Evolutionary conservation across 441 rosid species (phyloP).

Genomic region (Gossypium davidsonii): DNA sequence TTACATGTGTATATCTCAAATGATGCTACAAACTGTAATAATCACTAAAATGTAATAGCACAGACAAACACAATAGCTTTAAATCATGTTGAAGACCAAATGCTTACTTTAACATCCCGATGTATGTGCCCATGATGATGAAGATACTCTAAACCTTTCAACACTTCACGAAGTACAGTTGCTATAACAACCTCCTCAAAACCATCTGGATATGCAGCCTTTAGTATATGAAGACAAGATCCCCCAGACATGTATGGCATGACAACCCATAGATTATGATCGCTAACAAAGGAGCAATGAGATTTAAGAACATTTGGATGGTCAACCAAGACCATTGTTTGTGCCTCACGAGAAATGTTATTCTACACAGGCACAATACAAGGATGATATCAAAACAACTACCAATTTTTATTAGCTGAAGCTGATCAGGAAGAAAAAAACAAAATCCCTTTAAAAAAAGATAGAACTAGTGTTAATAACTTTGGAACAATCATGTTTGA

Average conservation of each 20-base stretch:
- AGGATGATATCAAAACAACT: not conserved
- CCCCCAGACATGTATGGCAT: slow-evolving; percentile 99
- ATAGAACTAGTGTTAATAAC: not conserved
- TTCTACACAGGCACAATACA: slow-evolving; percentile 31
- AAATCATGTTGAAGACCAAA: not conserved
- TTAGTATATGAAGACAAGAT: slow-evolving; percentile 91
- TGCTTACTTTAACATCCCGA: slow-evolving; percentile 85
- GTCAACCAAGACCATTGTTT: slow-evolving; percentile 90
- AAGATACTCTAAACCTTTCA: slow-evolving; percentile 92
- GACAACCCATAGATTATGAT: slow-evolving; percentile 88
- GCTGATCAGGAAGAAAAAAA: not conserved
- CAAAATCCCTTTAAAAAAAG: not conserved
- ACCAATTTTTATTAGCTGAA: not conserved
- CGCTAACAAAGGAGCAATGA: slow-evolving; percentile 85
- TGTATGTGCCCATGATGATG: slow-evolving; percentile 98
- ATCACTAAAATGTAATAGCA: not conserved
- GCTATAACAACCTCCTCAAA: slow-evolving; percentile 91
- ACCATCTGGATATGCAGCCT: slow-evolving; percentile 92
- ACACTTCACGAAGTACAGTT: slow-evolving; percentile 70
- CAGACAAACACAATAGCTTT: not conserved
- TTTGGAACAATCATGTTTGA: not conserved
- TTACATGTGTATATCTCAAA: not conserved
- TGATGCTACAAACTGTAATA: not conserved
- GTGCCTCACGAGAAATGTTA: slow-evolving; percentile 84
- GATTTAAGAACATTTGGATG: slow-evolving; percentile 93